phyloP scores from a whole-genome alignment of 768 basidiomycete genomes.

The Termitomyces sp. region DNA sequence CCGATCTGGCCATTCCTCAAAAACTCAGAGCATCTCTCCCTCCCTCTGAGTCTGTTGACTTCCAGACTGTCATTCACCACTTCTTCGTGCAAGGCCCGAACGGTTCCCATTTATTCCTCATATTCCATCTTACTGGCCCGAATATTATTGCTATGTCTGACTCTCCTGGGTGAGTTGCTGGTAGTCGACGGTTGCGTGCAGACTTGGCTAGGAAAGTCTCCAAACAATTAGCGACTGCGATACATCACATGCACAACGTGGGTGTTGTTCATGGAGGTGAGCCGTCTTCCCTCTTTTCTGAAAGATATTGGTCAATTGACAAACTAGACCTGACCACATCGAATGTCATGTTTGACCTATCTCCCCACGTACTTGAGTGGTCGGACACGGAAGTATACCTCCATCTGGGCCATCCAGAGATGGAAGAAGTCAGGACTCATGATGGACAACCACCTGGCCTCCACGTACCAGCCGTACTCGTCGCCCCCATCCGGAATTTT shows the following conservation, averaged over 20 bases:
- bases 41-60: constrained; percentile 2
- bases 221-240: constrained; percentile 19
- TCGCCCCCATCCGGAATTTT: constrained; percentile 21
- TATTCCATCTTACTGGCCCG: constrained; percentile 41
- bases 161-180: constrained; percentile 22
- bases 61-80: constrained; percentile 33
- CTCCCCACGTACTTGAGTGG: constrained; percentile 20
- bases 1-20: constrained; percentile 27
- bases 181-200: constrained; percentile 25
- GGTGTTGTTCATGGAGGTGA: constrained; percentile 33
- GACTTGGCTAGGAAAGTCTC: constrained; percentile 30
- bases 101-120: constrained; percentile 44
- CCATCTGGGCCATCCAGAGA: constrained; percentile 25
- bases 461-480: constrained; percentile 22
- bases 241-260: constrained; percentile 25
- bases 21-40: constrained; percentile 25
- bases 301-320: neutral
- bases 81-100: constrained; percentile 44
- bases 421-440: constrained; percentile 20
- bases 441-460: constrained; percentile 19
- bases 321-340: constrained; percentile 31
- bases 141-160: constrained; percentile 25
- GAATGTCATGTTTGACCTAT: constrained; percentile 29
- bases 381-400: constrained; percentile 28
- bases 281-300: neutral